Evolutionary conservation across 805 yeast genomes (phyloP), one percentile per base, ranked within the genome.

Genomic region (Lipomyces orientalis): DNA sequence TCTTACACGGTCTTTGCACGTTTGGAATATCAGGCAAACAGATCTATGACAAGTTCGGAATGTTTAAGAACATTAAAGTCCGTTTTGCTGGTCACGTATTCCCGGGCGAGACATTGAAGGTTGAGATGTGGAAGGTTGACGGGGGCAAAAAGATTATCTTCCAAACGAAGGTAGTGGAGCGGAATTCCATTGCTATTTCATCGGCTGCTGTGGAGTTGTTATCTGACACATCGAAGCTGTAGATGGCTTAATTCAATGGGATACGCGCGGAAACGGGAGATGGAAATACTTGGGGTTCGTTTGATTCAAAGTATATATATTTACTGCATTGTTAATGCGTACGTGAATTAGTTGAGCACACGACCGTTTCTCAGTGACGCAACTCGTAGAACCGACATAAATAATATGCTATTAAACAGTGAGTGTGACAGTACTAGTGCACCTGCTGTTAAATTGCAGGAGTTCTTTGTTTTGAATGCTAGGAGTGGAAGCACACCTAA

Each of bases 81-180:
- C 88, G 98, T 77, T 94, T 94, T 79, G 86, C 97, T 25, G 93
- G 93, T 75, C 88, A 90, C 74, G 98, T 94, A 31, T 93, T 86
- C 86, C 98, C 98, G 8, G 99, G 98, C 72, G 98, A 94, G 80
- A 88, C 90, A 16, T 83, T 94, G 78, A 85, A 84, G 73, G 87
- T 94, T 35, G 81, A 81, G 62, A 97, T 96, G 37, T 94, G 99
- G 99, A 90, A 88, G 78, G 84, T 86, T 62, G 65, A 60, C 51
- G 65, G 62, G 8, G 89, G 90, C 65, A 77, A 79, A 72, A 88
- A 86, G 70, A 88, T 92, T 61, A 82, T 86, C 67, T 94, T 93
- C 87, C 96, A 90, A 80, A 87, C 96, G 10, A 86, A 87, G 77
- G 91, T 89, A 66, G 87, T 89, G 67, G 96, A 90, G 75, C 88